Percentiles rank a stretch among this genome's conserved stretches.
These are phyloP conservation scores for Aspergillus funiculosus DNA, from an alignment of 495 filamentous ascomycete genomes.

Conservation along the genomic window DNA sequence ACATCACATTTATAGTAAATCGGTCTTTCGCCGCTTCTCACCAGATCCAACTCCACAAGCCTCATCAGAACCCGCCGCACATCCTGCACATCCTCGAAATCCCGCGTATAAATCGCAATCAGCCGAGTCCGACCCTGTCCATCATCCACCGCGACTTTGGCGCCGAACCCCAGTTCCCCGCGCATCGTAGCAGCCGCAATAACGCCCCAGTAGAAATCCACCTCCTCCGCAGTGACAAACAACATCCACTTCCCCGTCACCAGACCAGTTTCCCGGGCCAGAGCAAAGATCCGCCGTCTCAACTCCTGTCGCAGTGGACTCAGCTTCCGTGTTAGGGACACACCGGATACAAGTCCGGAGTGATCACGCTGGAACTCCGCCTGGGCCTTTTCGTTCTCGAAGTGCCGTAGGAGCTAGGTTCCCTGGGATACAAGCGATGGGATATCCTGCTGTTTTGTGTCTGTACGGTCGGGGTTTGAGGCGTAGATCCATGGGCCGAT, in stretches of 20 bases:
- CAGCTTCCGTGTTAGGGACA: constrained; percentile 43
- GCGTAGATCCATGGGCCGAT: constrained; percentile 63
- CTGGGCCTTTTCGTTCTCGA: constrained; percentile 29
- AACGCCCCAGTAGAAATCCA: constrained; percentile 57
- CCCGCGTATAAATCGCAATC: constrained; percentile 71
- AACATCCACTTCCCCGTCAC: constrained; percentile 84
- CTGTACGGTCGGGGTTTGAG: constrained; percentile 44
- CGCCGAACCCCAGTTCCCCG: constrained; percentile 58
- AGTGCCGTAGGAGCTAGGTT: constrained; percentile 36
- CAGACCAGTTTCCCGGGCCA: constrained; percentile 51
- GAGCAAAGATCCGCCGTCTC: constrained; percentile 47
- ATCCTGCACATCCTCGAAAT: constrained; percentile 64
- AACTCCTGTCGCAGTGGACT: constrained; percentile 45
- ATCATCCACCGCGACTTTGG: constrained; percentile 63
- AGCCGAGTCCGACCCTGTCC: constrained; percentile 38
- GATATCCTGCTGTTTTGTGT: constrained; percentile 26
- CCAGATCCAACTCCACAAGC: constrained; percentile 55
- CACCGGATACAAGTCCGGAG: constrained; percentile 31
- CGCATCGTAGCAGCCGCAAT: constrained; percentile 58
- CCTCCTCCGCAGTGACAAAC: constrained; percentile 51
- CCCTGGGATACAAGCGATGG: constrained; percentile 43
- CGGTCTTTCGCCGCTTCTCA: constrained; percentile 38
- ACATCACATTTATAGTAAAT: constrained; percentile 84
- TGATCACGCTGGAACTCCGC: constrained; percentile 38
- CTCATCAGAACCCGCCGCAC: constrained; percentile 58